Base-by-base conservation (phyloP, 2,329 filamentous ascomycete genomes). In the Gaeumannomyces sp. region DNA sequence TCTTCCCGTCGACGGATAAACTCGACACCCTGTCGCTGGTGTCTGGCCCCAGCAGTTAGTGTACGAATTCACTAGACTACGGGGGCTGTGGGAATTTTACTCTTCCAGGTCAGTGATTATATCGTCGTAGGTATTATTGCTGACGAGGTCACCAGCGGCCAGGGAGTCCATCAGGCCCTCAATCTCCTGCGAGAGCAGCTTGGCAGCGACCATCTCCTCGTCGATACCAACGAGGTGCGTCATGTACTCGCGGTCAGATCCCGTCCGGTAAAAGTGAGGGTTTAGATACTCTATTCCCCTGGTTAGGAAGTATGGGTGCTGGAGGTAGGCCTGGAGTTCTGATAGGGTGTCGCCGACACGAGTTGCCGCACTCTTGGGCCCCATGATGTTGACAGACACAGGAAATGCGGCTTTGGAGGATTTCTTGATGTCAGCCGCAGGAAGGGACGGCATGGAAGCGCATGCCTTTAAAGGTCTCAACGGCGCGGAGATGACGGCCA, bases 141-240 rank as follows among this genome's bases (percentile, higher is more conserved):
- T 16, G 4, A 10, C 28, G 31, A 60, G 58, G 10, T 60, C 58
- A 10, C 27, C 58, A 19, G 58, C 28, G 7, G 27, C 7, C 2
- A 60, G 58, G 22, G 58, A 60, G 58, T 33, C 58, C 58, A 60
- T 60, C 5, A 60, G 11, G 16, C 58, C 58, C 25, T 31, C 28
- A 6, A 60, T 60, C 58, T 60, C 58, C 8, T 60, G 13, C 14
- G 58, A 60, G 28, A 60, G 58, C 58, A 22, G 5, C 27, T 60
- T 60, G 3, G 58, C 28, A 6, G 28, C 58, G 5, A 31, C 8
- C 28, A 10, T 33, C 7, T 60, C 58, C 7, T 60, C 58, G 27
- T 19, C 27, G 28, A 60, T 33, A 10, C 58, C 58, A 7, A 60
- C 28, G 7, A 60, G 10, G 19, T 33, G 58, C 13, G 58, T 60